phyloP scores from a whole-genome alignment of 2,329 filamentous ascomycete genomes.

The Pseudogymnoascus pannorum region DNA sequence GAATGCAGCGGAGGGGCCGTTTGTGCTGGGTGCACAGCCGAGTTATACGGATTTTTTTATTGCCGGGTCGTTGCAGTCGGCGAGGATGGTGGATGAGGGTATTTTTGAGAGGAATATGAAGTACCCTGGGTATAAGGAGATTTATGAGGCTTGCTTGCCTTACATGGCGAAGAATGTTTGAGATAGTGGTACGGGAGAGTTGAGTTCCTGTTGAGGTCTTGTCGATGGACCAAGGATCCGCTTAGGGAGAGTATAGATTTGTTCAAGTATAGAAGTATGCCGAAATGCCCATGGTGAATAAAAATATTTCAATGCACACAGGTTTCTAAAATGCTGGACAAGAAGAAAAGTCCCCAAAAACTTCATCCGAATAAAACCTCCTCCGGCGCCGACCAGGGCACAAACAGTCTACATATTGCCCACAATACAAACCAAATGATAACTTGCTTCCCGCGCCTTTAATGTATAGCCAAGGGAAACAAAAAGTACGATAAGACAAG shows the following conservation, averaged over 20 bases:
- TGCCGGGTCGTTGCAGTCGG: conserved; percentile 30
- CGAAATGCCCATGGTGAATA: neutral
- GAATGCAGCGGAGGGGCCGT: conserved; percentile 31
- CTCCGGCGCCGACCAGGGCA: neutral
- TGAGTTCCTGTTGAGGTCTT: neutral
- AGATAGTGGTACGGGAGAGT: neutral
- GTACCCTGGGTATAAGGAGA: conserved; percentile 21
- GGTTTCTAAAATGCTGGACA: neutral
- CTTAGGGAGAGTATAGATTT: neutral
- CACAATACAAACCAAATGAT: neutral
- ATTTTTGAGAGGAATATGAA: conserved; percentile 25
- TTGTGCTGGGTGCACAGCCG: conserved; percentile 32
- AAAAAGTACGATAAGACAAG: neutral
- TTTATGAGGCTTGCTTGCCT: conserved; percentile 20
- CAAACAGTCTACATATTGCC: neutral
- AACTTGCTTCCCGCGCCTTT: neutral
- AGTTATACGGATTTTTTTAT: conserved; percentile 36
- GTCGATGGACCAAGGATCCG: neutral
- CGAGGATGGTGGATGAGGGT: conserved; percentile 28
- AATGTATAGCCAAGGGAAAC: neutral
- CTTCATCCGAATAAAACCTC: neutral
- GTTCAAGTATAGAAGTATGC: neutral
- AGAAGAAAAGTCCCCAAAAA: neutral
- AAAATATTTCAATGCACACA: neutral
- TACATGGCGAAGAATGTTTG: conserved; percentile 6